Evolutionary conservation across 306 rosid species (phyloP), one percentile per base, ranked within the genome.

Genomic region (Vigna trinervia): DNA sequence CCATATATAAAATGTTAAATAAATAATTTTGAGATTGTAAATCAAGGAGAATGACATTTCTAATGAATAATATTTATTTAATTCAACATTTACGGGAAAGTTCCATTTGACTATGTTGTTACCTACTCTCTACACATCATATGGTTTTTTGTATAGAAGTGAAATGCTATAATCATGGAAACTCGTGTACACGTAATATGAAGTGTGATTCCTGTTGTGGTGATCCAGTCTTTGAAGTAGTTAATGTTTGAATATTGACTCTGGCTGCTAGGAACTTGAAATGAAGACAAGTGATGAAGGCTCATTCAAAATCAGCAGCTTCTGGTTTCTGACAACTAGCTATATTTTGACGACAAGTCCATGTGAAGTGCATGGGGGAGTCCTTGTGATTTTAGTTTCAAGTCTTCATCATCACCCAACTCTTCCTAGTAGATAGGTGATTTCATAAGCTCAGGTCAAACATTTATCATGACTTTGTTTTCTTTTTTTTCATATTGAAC

Each of bases 261-360:
- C 12, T 22, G 54, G 26, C 56, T 73, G 69, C 57, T 45, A 50
- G 36, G 12, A 50, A 15, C 57, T 15, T 73, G 26, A 23, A 58
- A 28, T 39, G n/a, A 50, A 23, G 32, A 30, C 32, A 3, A 30
- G 4, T 30, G 32, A 17, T 19, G 39, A 28, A 2, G 65, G 14
- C 9, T 39, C 13, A 12, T 5, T 68, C 22, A 45, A 12, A 68
- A 68, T 32, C 6, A 32, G n/a, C 0, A 12, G 43, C 64, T 12
- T 12, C 39, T 30, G 67, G 22, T 13, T 60, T 60, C 43, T 60
- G 47, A 15, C 26, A 15, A 30, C 20, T 60, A 43, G 47, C 47
- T 43, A 43, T 43, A 32, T 19, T 36, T 36, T 62, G 69, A 36
- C 19, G 47, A 73, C 68, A 73, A 73, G 23, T 56, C 23, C 66